These are phyloP conservation scores for Byssothecium circinans DNA, from an alignment of 2,329 filamentous ascomycete species.

Conservation along the genomic window DNA sequence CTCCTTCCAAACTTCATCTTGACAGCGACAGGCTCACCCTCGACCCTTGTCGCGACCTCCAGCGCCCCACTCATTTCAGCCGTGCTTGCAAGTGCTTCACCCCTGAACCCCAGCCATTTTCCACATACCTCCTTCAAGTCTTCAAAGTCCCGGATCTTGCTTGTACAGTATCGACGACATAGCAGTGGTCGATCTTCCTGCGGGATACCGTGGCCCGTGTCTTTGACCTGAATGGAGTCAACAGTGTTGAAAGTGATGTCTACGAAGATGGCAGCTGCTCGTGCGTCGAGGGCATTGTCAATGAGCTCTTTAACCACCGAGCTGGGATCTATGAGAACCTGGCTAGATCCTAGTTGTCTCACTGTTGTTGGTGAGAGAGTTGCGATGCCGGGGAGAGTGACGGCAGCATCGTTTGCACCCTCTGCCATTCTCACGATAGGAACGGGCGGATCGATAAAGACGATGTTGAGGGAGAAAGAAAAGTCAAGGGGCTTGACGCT, in stretches of 20 bases:
- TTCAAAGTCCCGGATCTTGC: slow-evolving; percentile 67
- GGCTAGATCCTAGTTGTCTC: slow-evolving; percentile 62
- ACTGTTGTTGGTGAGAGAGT: slow-evolving; percentile 48
- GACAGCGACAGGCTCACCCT: slow-evolving; percentile 61
- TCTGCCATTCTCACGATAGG: neutral
- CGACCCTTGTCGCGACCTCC: slow-evolving; percentile 64
- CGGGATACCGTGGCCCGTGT: slow-evolving; percentile 71
- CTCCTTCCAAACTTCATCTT: slow-evolving; percentile 54
- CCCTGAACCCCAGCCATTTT: slow-evolving; percentile 72
- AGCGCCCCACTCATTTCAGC: slow-evolving; percentile 61
- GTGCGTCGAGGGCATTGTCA: slow-evolving; percentile 75
- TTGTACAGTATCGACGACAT: slow-evolving; percentile 70
- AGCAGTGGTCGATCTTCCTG: slow-evolving; percentile 62
- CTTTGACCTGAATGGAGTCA: slow-evolving; percentile 65
- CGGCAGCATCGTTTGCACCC: slow-evolving; percentile 1
- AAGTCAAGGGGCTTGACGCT: neutral
- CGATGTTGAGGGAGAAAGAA: neutral
- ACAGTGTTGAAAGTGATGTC: slow-evolving; percentile 66
- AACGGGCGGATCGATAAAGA: neutral
- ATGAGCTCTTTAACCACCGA: slow-evolving; percentile 74
- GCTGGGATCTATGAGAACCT: slow-evolving; percentile 61
- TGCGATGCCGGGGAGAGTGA: slow-evolving; percentile 36
- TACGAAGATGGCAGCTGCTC: slow-evolving; percentile 67
- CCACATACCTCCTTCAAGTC: slow-evolving; percentile 62
- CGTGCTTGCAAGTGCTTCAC: slow-evolving; percentile 70